phyloP scores from a whole-genome alignment of 2,329 filamentous ascomycete genomes.

The Cercospora citrullina region DNA sequence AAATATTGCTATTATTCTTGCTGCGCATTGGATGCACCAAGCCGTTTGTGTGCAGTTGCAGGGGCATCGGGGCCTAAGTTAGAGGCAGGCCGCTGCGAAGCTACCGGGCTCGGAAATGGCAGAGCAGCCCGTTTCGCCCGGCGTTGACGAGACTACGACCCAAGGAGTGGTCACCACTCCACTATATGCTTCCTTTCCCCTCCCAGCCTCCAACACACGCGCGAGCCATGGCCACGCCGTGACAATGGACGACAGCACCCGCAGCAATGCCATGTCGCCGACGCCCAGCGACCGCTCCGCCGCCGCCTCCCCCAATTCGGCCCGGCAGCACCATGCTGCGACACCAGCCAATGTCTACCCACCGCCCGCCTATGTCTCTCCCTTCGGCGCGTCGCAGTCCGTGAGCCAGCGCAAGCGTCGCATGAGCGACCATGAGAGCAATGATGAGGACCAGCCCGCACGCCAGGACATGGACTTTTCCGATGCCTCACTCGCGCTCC shows the following conservation, averaged over 20 bases:
- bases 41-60: background rate
- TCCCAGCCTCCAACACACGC: constrained; percentile 14
- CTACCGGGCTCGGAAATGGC: constrained; percentile 1
- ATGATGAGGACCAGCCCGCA: constrained; percentile 62
- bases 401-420: constrained; percentile 76
- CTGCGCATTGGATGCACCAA: background rate
- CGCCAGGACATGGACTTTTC: constrained; percentile 70
- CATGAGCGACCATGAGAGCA: constrained; percentile 58
- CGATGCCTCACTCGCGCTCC: constrained; percentile 68
- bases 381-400: constrained; percentile 84
- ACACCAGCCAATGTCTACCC: constrained; percentile 58
- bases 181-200: constrained; percentile 16
- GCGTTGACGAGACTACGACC: background rate
- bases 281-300: background rate
- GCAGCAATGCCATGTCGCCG: constrained; percentile 19
- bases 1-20: background rate
- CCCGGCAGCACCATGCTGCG: constrained; percentile 19
- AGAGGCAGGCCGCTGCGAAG: background rate
- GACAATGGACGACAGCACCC: constrained; percentile 14
- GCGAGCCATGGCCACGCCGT: constrained; percentile 14
- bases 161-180: constrained; percentile 13
- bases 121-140: background rate
- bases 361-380: constrained; percentile 81
- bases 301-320: constrained; percentile 14
- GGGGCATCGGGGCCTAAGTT: background rate